phyloP scores from a whole-genome alignment of 2,329 filamentous ascomycete genomes.

The Alternaria viburni region DNA sequence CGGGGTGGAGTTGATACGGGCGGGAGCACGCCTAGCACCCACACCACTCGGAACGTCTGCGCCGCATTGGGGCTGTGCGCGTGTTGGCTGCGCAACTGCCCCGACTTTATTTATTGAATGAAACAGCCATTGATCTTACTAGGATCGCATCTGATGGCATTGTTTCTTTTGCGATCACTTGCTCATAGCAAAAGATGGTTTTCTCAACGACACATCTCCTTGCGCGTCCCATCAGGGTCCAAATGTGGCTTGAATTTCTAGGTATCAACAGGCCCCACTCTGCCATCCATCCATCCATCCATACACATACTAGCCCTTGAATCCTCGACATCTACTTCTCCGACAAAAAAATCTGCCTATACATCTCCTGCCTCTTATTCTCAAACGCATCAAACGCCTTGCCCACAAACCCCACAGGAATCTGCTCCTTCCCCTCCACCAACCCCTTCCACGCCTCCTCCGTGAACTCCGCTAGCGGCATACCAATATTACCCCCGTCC shows the following conservation, averaged over 20 bases:
- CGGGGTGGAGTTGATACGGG: slow-evolving; percentile 14
- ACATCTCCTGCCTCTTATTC: slow-evolving; percentile 53
- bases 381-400: slow-evolving; percentile 56
- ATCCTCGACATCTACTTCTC: not conserved
- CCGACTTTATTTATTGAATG: not conserved
- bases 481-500: slow-evolving; percentile 58
- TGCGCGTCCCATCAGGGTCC: not conserved
- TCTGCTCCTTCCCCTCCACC: slow-evolving; percentile 57
- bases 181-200: not conserved
- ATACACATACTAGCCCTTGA: too few relatives aligned
- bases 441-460: slow-evolving; percentile 58
- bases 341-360: slow-evolving; percentile 24
- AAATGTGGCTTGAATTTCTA: not conserved
- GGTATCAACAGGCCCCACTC: not conserved
- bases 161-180: not conserved
- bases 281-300: not conserved
- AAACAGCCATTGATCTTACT: not conserved
- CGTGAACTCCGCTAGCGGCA: slow-evolving; percentile 61
- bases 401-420: slow-evolving; percentile 56
- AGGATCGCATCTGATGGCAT: not conserved
- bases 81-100: not conserved
- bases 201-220: not conserved
- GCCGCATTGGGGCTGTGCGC: slow-evolving; percentile 30
- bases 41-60: slow-evolving; percentile 17
- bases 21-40: slow-evolving; percentile 13